phyloP scores from a whole-genome alignment of 495 filamentous ascomycete genomes.

The Pseudevernia furfuracea region DNA sequence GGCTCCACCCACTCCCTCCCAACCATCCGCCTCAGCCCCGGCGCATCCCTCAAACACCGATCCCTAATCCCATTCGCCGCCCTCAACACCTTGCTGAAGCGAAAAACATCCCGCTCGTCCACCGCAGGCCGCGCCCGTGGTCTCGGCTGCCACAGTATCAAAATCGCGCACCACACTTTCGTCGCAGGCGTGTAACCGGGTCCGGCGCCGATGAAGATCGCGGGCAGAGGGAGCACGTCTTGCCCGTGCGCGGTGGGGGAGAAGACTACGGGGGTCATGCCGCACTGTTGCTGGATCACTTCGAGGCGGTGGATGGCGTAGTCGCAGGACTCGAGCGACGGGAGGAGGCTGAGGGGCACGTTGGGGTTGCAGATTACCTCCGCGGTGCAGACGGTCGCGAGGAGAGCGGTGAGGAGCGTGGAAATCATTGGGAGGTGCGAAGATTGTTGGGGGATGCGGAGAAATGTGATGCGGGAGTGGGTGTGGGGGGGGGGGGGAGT shows the following conservation, averaged over 20 bases:
- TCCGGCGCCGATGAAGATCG: neutral
- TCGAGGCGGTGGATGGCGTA: neutral
- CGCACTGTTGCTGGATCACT: neutral
- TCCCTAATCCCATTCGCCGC: neutral
- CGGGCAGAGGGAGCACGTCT: neutral
- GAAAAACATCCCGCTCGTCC: neutral
- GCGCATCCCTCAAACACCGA: neutral
- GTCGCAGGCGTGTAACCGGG: neutral
- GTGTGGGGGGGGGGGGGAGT: neutral
- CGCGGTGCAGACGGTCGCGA: neutral
- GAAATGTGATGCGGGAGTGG: no score
- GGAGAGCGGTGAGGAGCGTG: neutral
- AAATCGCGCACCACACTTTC: neutral
- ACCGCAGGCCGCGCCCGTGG: neutral
- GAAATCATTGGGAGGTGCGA: neutral
- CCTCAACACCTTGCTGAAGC: neutral
- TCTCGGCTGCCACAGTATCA: constrained; percentile 7
- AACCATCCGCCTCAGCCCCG: neutral
- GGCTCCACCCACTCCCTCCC: constrained; percentile 8
- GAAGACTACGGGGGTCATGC: neutral
- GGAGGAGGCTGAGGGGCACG: neutral
- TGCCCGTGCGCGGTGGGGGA: neutral
- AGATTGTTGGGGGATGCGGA: no score
- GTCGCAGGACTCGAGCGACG: constrained; percentile 5
- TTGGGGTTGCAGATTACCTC: constrained; percentile 5